Base-by-base conservation (phyloP, 768 basidiomycete genomes). In the Phaeotremella fagi region DNA sequence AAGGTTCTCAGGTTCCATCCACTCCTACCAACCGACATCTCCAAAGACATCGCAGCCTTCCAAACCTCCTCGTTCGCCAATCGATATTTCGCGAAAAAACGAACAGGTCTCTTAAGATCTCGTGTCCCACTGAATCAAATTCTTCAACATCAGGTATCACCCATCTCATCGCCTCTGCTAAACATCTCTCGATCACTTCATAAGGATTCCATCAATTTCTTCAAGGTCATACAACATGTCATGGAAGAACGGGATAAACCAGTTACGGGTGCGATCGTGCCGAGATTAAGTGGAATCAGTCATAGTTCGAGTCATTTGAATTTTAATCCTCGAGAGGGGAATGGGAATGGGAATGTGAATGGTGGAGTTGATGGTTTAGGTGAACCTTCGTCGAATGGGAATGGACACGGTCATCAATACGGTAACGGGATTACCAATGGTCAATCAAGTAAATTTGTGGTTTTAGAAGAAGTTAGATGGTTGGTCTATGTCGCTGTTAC, bases 131-230 rank as follows among this genome's bases (percentile, higher is more conserved):
- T 94, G 3, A 83, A 80, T 22, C 85, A 88, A 66, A 81, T 94
- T 76, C 90, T 95, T 87, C 80, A 82, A 44, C 94, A 90, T 88
- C 91, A 94, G 72, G 88, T 86, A 82, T 65, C 79, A 0, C 83
- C 86, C 6, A 78, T 97, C 42, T 76, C 79, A 2, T 81, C 84
- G 0, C 90, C 91, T 2, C 77, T 97, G 14, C 81, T 97, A 18
- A 79, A 83, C 4, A 74, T 89, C 7, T 16, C 46, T 15, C 83
- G 83, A 50, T 57, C 79, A 0, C 77, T 90, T 20, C 80, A 82
- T 55, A 84, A 82, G 66, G 86, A 92, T 61, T 88, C 88, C 0
- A 81, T 91, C 50, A 85, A 83, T 66, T 79, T 85, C 3, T 97
- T 95, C 81, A 89, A 87, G 68, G 83, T 88, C 24, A 82, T 94